Conservation (phyloP, 2,329 filamentous ascomycete species). For the Fusarium pseudoanthophilum region DNA sequence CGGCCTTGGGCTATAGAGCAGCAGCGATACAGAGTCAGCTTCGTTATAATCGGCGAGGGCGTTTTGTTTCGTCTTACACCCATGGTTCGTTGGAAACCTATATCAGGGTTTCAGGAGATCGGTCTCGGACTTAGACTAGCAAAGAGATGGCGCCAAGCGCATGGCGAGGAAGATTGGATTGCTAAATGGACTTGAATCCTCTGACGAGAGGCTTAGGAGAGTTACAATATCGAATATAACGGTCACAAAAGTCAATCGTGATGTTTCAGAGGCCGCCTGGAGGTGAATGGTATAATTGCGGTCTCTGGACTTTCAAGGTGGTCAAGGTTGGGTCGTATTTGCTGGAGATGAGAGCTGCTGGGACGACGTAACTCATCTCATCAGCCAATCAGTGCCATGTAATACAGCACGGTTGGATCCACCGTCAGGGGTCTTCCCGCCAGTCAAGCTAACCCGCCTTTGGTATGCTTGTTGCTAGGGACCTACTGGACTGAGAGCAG, state of each 20-base stretch:
- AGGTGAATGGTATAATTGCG: constrained; percentile 26
- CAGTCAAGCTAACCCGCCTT: constrained; percentile 31
- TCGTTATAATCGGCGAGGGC: constrained; percentile 3
- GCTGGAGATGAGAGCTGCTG: constrained; percentile 36
- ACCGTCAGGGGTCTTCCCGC: constrained; percentile 42
- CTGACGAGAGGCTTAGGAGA: not conserved
- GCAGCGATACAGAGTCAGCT: constrained; percentile 39
- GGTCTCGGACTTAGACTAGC: constrained; percentile 39
- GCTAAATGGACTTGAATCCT: constrained; percentile 3
- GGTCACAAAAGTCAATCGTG: not conserved
- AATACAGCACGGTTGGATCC: constrained; percentile 38
- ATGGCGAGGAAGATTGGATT: constrained; percentile 31
- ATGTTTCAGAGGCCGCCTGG: constrained; percentile 5
- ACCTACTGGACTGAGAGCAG: constrained; percentile 23
- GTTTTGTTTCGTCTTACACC: constrained; percentile 47
- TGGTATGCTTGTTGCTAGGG: constrained; percentile 22
- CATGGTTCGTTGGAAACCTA: constrained; percentile 49
- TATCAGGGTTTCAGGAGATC: constrained; percentile 48
- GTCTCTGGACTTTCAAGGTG: constrained; percentile 29
- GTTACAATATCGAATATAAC: not conserved
- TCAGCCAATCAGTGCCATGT: constrained; percentile 42
- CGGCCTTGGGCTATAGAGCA: constrained; percentile 72
- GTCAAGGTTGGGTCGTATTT: constrained; percentile 27
- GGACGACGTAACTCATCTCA: constrained; percentile 32
- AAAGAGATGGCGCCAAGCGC: constrained; percentile 37